A percentile compares a stretch with the other conserved stretches of the same genome.
phyloP scores from a whole-genome alignment of 495 filamentous ascomycete species.

The Sabuloglossum arenarium region DNA sequence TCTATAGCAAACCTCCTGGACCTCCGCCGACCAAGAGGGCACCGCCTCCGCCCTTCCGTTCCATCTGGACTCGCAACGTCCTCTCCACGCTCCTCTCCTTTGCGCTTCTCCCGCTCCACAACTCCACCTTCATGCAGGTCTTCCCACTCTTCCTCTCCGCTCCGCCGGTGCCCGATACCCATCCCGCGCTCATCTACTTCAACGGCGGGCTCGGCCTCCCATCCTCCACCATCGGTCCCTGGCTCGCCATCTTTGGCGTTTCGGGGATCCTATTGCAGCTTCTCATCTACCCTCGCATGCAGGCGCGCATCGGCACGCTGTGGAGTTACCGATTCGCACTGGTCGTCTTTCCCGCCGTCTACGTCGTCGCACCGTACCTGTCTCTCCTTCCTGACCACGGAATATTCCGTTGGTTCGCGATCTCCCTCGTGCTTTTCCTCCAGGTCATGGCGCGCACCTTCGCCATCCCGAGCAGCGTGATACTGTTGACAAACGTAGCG shows the following conservation, averaged over 20 bases:
- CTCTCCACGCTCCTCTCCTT: constrained; percentile 39
- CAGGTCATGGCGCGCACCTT: constrained; percentile 58
- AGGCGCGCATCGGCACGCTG: constrained; percentile 37
- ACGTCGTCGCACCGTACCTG: constrained; percentile 45
- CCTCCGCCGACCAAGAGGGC: neutral
- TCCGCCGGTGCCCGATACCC: constrained; percentile 23
- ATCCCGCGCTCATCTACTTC: constrained; percentile 35
- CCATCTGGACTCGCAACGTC: constrained; percentile 42
- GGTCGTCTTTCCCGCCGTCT: constrained; percentile 43
- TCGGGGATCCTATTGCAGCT: constrained; percentile 50
- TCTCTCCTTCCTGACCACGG: constrained; percentile 47
- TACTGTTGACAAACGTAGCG: constrained; percentile 49
- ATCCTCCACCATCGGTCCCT: constrained; percentile 45
- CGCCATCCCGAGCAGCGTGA: constrained; percentile 42
- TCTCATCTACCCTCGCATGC: constrained; percentile 43
- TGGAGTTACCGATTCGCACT: constrained; percentile 35
- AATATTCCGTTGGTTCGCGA: constrained; percentile 34
- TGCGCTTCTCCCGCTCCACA: constrained; percentile 49
- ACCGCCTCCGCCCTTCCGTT: constrained; percentile 26
- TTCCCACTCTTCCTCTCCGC: constrained; percentile 53
- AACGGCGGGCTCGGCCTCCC: constrained; percentile 50
- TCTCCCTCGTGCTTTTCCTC: constrained; percentile 37
- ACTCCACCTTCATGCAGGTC: constrained; percentile 53
- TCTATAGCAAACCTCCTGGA: neutral
- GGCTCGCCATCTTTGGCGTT: constrained; percentile 46